Evolutionary conservation across 169 alveolate species (phyloP).

Genomic region (Eimeria sp.): DNA sequence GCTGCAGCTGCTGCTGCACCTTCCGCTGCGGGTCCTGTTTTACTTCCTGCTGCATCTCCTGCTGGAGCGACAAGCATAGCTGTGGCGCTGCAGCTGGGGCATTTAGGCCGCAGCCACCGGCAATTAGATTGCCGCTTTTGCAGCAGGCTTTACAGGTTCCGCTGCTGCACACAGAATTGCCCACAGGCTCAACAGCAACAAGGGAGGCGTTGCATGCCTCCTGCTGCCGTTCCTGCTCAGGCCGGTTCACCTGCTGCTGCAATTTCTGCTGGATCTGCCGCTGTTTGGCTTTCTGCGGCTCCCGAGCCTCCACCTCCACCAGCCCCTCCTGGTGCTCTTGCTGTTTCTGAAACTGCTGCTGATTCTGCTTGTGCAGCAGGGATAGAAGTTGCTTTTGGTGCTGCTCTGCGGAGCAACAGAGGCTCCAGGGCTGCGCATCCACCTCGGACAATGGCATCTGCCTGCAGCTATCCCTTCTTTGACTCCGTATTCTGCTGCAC

Average conservation of each 20-base stretch:
- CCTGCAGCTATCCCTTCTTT: background rate
- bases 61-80: background rate
- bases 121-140: background rate
- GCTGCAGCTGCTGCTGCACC: conserved; percentile 30
- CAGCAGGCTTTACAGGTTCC: background rate
- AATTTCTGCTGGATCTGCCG: background rate
- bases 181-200: background rate
- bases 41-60: background rate
- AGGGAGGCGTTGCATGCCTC: background rate
- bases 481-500: background rate
- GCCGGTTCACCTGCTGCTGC: conserved; percentile 24
- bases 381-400: background rate
- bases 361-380: background rate
- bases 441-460: background rate
- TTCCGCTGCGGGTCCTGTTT: background rate
- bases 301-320: background rate
- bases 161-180: background rate
- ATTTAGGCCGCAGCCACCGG: background rate
- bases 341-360: background rate
- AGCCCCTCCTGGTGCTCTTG: background rate
- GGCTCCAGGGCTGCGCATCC: background rate
- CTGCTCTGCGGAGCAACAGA: background rate
- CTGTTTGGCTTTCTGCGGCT: background rate
- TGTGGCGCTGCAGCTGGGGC: background rate
- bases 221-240: conserved; percentile 12